Percentiles rank a stretch among this genome's conserved stretches.
phyloP scores from a whole-genome alignment of 768 basidiomycete species.

The Rhodotorula graminis region DNA sequence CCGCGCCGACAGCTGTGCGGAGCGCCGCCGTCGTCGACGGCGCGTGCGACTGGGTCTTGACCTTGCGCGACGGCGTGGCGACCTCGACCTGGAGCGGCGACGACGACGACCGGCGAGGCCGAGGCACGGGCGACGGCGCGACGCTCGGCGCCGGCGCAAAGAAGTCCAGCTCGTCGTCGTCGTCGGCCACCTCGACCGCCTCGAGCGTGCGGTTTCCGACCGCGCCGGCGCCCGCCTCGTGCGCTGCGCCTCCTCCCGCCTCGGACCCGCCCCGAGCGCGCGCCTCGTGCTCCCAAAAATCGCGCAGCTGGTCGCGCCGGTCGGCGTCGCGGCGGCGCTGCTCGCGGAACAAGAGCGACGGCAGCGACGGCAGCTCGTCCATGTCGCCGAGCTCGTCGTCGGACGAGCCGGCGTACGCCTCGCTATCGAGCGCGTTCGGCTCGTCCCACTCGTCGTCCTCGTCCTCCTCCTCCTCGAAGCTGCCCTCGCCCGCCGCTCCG shows the following conservation, averaged over 20 bases:
- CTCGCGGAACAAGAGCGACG: slow-evolving; percentile 16
- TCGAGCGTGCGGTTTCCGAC: background rate
- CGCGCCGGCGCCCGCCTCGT: background rate
- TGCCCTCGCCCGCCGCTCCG: too few species aligned
- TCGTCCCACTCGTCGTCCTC: slow-evolving; percentile 4
- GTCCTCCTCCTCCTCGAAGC: slow-evolving; percentile 3
- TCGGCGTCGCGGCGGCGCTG: slow-evolving; percentile 7
- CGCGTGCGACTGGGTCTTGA: background rate
- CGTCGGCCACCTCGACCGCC: background rate
- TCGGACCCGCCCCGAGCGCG: background rate
- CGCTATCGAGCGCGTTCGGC: background rate
- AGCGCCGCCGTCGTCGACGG: background rate
- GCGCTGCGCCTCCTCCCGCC: too few species aligned
- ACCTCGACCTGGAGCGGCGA: background rate
- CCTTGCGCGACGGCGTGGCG: background rate
- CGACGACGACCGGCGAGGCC: background rate
- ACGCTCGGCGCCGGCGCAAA: background rate
- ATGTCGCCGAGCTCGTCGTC: slow-evolving; percentile 28
- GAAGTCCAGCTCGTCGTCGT: slow-evolving; percentile 4
- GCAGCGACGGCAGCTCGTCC: slow-evolving; percentile 14
- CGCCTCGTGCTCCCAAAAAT: slow-evolving; percentile 11
- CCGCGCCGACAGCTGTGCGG: background rate
- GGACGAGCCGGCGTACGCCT: background rate
- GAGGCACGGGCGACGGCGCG: background rate
- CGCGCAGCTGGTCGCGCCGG: slow-evolving; percentile 3